A percentile compares a stretch with the other conserved stretches of the same genome.
Evolutionary conservation across 768 basidiomycete genomes (phyloP).

Genomic region (Megacollybia marginata): DNA sequence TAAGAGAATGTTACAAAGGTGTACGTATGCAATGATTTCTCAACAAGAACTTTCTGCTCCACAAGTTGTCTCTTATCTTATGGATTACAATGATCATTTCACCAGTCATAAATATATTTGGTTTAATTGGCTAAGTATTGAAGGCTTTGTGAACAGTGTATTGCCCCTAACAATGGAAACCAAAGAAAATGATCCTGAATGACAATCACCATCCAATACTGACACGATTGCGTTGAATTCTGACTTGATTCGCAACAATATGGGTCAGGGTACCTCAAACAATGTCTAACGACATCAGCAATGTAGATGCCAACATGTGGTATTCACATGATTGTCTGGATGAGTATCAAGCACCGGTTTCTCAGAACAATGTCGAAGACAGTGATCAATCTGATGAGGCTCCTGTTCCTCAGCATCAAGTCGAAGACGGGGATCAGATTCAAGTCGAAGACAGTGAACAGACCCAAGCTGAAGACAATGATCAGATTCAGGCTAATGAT

Average conservation of each 20-base stretch:
- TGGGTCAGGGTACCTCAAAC: neutral
- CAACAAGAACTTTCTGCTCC: slow-evolving; percentile 20
- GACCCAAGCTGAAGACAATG: too few species aligned
- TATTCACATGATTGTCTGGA: too few species aligned
- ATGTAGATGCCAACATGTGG: neutral
- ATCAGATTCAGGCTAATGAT: slow-evolving; percentile 9
- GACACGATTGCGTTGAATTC: slow-evolving; percentile 14
- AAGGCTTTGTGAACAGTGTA: neutral
- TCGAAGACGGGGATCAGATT: too few species aligned
- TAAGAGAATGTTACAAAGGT: slow-evolving; percentile 17
- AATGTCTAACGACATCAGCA: slow-evolving; percentile 3
- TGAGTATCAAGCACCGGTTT: too few species aligned
- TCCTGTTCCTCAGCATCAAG: too few species aligned
- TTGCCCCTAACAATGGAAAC: too few species aligned
- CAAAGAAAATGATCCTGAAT: too few species aligned
- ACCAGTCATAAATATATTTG: slow-evolving; percentile 15
- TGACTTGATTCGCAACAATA: slow-evolving; percentile 1
- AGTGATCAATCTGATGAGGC: too few species aligned
- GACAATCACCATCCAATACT: too few species aligned
- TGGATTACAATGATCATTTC: slow-evolving; percentile 20
- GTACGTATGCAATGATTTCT: slow-evolving; percentile 17
- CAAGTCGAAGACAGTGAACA: too few species aligned
- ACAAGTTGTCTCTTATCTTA: slow-evolving; percentile 17
- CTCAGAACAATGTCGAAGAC: too few species aligned
- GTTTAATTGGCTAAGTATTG: slow-evolving; percentile 17